Evolutionary conservation across 306 rosid genomes (phyloP), one percentile per base, ranked within the genome.

Genomic region (Fagus sylvatica): DNA sequence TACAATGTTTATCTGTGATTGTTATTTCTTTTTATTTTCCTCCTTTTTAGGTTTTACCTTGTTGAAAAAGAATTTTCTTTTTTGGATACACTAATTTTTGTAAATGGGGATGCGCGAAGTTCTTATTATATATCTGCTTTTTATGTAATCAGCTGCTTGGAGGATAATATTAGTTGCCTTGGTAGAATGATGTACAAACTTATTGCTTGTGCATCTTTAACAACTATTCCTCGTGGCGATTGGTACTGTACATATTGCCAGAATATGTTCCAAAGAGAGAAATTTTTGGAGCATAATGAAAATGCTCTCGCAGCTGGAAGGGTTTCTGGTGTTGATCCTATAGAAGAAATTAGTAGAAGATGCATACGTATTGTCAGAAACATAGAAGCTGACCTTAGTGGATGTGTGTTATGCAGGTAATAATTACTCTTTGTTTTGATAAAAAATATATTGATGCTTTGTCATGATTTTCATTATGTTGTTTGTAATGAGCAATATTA

Each of bases 281-380:
- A 76, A 69, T 91, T 83, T 82, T 85, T 87, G 71, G 84, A 74
- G 64, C 86, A 85, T 85, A 95, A 84, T 85, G 88, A 73, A 49
- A 89, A 95, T 87, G 99, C 94, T 76, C 86, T 93, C 77, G 99
- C 98, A 12, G 96, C 98, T 68, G 99, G 97, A 81, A 91, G 98
- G 85, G 86, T 89, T 74, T 79, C 84, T 74, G 98, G 99, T 76
- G 89, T 91, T 78, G 99, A 91, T 86, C 94, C 98, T 75, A 91
- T 93, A 54, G 97, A 95, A 79, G 87, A 93, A 82, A 95, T 93
- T 80, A 77, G 91, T 80, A 83, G 83, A 83, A 89, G 98, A 88
- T 93, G 99, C 81, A 93, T 93, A 74, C 97, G 99, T 74, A 91
- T 95, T 65, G 98, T 93, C 42, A 91, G 86, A 82, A 89, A 93